Base-by-base conservation (phyloP, 805 yeast genomes). In the Kuraishia cidri region DNA sequence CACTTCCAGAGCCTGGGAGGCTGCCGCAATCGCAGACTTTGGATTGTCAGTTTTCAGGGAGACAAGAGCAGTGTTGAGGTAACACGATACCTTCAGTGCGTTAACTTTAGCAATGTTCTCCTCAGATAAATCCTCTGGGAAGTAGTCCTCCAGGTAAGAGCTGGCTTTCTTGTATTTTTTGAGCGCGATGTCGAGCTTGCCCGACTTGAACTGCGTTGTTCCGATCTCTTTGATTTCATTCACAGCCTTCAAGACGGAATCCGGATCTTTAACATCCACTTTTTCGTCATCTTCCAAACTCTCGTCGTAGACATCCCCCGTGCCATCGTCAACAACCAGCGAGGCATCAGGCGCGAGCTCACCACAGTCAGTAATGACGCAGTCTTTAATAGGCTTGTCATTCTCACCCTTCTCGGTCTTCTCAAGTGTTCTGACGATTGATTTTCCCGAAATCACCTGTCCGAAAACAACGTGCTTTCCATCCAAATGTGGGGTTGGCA, bases 381-480 rank as follows among this genome's bases (percentile, higher is more conserved):
- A 84, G 26, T 78, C 83, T 24, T 64, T 60, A 6, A 58, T 47
- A 18, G 99, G 98, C 46, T 66, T 73, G 53, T 90, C 97, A 26
- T 61, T 65, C 3, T 63, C 61, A 26, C 66, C 79, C 18, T 86
- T 84, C 38, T 72, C 72, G 24, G 67, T 61, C 47, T 75, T 69
- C 57, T 92, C 99, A 39, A 92, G 67, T 36, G 70, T 65, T 42
- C 95, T 76, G 6, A 84, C 87, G 20, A 85, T 56, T 6, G 86
- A 74, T 54, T 84, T 88, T 26, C 97, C 97, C 30, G 69, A 58
- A 31, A 90, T 58, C 24, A 92, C 87, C 54, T 82, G 75, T 41
- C 98, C 98, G 54, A 92, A 92, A 3, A 92, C 97, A 33, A 88
- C 97, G 55, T 92, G 98, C 56, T 90, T 90, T 17, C 90, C 94